Evolutionary conservation across 1,139 yeast genomes (phyloP).

Genomic region (Candida tetrigidarum): DNA sequence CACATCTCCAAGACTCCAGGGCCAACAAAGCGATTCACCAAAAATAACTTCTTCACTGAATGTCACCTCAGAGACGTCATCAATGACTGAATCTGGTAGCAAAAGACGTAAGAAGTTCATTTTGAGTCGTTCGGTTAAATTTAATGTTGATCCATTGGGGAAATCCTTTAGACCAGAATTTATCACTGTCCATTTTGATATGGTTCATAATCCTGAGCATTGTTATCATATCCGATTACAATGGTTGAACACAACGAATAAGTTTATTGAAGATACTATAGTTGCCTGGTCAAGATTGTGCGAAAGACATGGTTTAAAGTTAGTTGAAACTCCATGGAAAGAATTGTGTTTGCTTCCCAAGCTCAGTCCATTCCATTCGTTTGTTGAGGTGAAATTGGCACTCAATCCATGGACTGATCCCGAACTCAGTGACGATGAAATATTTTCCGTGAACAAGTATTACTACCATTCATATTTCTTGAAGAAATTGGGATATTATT

Average conservation of each 20-base stretch:
- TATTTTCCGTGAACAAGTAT: slow-evolving; percentile 51
- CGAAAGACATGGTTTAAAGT: slow-evolving; percentile 80
- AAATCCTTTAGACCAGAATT: slow-evolving; percentile 80
- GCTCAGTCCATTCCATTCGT: slow-evolving; percentile 86
- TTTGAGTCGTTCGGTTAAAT: slow-evolving; percentile 63
- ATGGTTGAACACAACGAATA: slow-evolving; percentile 92
- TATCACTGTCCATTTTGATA: slow-evolving; percentile 84
- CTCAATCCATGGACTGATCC: slow-evolving; percentile 69
- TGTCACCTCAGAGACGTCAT: slow-evolving; percentile 36
- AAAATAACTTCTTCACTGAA: slow-evolving; percentile 18
- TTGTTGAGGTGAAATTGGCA: slow-evolving; percentile 66
- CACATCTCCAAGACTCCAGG: slow-evolving; percentile 36
- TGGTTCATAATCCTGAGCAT: slow-evolving; percentile 93
- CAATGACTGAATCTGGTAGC: slow-evolving; percentile 34
- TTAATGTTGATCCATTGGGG: slow-evolving; percentile 75
- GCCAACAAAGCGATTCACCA: slow-evolving; percentile 11
- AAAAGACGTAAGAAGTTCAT: slow-evolving; percentile 34
- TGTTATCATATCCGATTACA: slow-evolving; percentile 91
- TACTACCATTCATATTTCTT: slow-evolving; percentile 69
- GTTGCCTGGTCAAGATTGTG: slow-evolving; percentile 81
- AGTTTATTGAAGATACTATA: slow-evolving; percentile 86
- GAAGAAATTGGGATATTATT: slow-evolving; percentile 69
- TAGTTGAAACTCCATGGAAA: slow-evolving; percentile 94
- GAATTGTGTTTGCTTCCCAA: slow-evolving; percentile 80
- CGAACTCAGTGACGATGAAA: slow-evolving; percentile 56